A percentile compares a stretch with the other conserved stretches of the same genome.
Conservation (phyloP, 306 rosid species). For the Dryas drummondii region DNA sequence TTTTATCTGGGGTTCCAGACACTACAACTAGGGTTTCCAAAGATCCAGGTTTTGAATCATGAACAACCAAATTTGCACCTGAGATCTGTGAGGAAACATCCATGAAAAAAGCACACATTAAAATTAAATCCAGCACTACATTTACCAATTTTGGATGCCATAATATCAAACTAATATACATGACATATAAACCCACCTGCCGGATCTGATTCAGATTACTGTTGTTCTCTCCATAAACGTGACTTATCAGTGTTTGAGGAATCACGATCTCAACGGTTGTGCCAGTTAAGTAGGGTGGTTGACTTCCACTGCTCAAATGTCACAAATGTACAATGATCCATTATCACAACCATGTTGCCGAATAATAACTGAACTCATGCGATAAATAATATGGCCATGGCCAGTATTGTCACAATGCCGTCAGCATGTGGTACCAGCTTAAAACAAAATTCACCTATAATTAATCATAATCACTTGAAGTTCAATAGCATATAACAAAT, state of each 20-base stretch:
- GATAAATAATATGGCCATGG: neutral
- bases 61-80: slow-evolving; percentile 64
- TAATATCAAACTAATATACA: neutral
- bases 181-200: slow-evolving; percentile 51
- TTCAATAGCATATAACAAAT: neutral
- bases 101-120: neutral
- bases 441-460: neutral
- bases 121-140: neutral
- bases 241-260: slow-evolving; percentile 54
- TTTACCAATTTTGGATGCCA: neutral
- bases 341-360: neutral
- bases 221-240: slow-evolving; percentile 67
- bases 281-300: slow-evolving; percentile 36
- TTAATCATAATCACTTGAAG: neutral
- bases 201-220: slow-evolving; percentile 59
- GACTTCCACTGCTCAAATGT: slow-evolving; percentile 47
- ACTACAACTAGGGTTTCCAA: slow-evolving; percentile 51
- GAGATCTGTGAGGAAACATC: slow-evolving; percentile 46
- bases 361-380: neutral
- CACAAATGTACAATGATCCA: neutral
- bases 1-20: slow-evolving; percentile 62
- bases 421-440: neutral
- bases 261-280: slow-evolving; percentile 58
- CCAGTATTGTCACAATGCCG: neutral
- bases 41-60: slow-evolving; percentile 60